phyloP scores from a whole-genome alignment of 73 alveolate species.

The Tetrahymena thermophila region DNA sequence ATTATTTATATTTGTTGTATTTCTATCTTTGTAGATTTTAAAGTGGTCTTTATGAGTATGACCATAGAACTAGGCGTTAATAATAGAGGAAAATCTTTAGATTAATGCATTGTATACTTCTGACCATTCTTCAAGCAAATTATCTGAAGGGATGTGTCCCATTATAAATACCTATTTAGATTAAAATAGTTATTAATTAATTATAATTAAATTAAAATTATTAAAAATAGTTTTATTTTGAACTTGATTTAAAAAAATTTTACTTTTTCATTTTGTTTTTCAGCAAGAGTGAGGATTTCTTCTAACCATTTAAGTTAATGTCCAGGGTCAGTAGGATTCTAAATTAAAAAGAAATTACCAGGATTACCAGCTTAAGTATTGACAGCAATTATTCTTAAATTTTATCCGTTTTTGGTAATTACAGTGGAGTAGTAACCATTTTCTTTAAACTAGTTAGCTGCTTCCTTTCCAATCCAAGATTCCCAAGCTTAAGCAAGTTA shows the following conservation, averaged over 20 bases:
- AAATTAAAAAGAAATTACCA: slow-evolving; percentile 24
- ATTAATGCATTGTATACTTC: slow-evolving; percentile 35
- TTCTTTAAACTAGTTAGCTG: slow-evolving; percentile 19
- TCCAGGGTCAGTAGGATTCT: slow-evolving; percentile 43
- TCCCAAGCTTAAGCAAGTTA: slow-evolving; percentile 28
- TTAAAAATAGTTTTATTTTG: background rate
- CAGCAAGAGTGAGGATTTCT: slow-evolving; percentile 13
- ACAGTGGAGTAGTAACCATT: slow-evolving; percentile 34
- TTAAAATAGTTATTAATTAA: background rate
- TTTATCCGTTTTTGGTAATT: background rate
- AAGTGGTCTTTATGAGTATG: slow-evolving; percentile 42
- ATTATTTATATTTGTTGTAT: slow-evolving; percentile 11
- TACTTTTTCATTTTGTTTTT: slow-evolving; percentile 1
- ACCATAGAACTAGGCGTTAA: slow-evolving; percentile 34
- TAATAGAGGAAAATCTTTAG: slow-evolving; percentile 19
- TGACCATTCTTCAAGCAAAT: slow-evolving; percentile 38
- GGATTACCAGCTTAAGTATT: slow-evolving; percentile 39
- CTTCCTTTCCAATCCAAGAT: slow-evolving; percentile 38
- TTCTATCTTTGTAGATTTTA: slow-evolving; percentile 18
- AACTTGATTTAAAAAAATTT: background rate
- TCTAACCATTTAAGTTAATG: slow-evolving; percentile 37
- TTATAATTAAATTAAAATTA: background rate
- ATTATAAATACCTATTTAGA: slow-evolving; percentile 16
- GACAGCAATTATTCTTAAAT: slow-evolving; percentile 25
- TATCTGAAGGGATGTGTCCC: slow-evolving; percentile 34